Percentiles rank a stretch among this genome's conserved stretches.
Evolutionary conservation across 352 stramenopile species (phyloP).

Genomic region (Globisporangium barbulae): DNA sequence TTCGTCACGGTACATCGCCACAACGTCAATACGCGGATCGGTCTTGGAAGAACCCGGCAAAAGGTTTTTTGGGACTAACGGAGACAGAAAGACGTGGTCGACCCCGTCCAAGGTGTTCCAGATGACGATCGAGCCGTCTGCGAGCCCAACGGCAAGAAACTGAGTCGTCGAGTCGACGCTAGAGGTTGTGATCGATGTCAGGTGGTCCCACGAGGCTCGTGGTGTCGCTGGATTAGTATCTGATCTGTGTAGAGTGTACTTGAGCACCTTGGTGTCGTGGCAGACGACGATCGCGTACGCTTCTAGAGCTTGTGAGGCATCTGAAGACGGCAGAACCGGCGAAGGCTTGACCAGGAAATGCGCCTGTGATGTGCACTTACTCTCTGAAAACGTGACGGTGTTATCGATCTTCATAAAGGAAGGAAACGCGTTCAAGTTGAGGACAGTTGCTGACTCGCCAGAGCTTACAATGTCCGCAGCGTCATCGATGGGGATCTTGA

Average conservation of each 20-base stretch:
- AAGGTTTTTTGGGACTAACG: conserved; percentile 2
- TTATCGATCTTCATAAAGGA: conserved; percentile 12
- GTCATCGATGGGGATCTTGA: background rate
- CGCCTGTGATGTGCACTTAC: background rate
- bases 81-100: conserved; percentile 32
- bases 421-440: conserved; percentile 8
- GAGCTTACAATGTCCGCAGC: background rate
- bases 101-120: conserved; percentile 52
- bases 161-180: conserved; percentile 41
- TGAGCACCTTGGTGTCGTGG: conserved; percentile 28
- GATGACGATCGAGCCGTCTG: conserved; percentile 39
- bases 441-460: background rate
- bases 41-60: background rate
- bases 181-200: conserved; percentile 35
- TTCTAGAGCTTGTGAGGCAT: background rate
- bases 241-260: conserved; percentile 24
- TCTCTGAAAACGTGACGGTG: background rate
- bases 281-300: conserved; percentile 37
- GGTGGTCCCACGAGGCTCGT: conserved; percentile 31
- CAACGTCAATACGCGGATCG: conserved; percentile 9
- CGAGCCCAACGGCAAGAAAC: conserved; percentile 42
- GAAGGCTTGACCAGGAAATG: conserved; percentile 14
- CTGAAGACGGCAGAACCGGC: background rate
- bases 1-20: conserved; percentile 24
- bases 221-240: background rate